phyloP scores from a whole-genome alignment of 495 filamentous ascomycete genomes.

The Neurospora sp. region DNA sequence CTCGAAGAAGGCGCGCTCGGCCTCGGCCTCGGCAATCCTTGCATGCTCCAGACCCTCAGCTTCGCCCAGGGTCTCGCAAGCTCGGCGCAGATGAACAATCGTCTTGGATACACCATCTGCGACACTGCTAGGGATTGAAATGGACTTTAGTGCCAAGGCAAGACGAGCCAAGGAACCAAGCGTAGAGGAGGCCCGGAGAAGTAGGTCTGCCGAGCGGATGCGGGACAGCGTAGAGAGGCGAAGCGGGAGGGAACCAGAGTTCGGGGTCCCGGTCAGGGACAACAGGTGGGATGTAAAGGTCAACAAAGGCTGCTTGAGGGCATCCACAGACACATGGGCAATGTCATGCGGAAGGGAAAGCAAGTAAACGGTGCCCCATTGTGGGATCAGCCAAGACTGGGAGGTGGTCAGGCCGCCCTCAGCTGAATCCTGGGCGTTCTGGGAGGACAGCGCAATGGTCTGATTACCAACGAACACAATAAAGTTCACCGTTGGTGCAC shows the following conservation, averaged over 20 bases:
- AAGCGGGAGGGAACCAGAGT: slow-evolving; percentile 68
- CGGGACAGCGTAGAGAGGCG: slow-evolving; percentile 76
- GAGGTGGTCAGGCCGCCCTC: slow-evolving; percentile 49
- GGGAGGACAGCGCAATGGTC: slow-evolving; percentile 24
- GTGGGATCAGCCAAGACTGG: slow-evolving; percentile 87
- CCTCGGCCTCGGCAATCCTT: slow-evolving; percentile 74
- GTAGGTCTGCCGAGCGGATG: slow-evolving; percentile 72
- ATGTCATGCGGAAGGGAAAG: slow-evolving; percentile 48
- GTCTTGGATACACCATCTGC: slow-evolving; percentile 77
- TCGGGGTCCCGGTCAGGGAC: slow-evolving; percentile 76
- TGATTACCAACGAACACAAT: slow-evolving; percentile 68
- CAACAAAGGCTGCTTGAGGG: slow-evolving; percentile 67
- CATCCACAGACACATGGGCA: slow-evolving; percentile 31
- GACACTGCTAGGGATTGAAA: slow-evolving; percentile 80
- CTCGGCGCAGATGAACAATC: slow-evolving; percentile 59
- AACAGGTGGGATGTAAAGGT: slow-evolving; percentile 90
- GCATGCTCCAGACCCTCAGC: slow-evolving; percentile 59
- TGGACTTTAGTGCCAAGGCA: slow-evolving; percentile 73
- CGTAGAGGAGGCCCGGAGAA: slow-evolving; percentile 85
- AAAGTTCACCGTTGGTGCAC: slow-evolving; percentile 90
- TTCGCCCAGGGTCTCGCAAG: slow-evolving; percentile 63
- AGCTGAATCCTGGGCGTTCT: slow-evolving; percentile 30
- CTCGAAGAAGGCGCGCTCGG: slow-evolving; percentile 94
- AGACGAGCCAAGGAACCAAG: slow-evolving; percentile 86
- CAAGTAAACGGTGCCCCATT: slow-evolving; percentile 91